phyloP scores from a whole-genome alignment of 1,284 basidiomycete species.

The Sphaerobolus stellatus region DNA sequence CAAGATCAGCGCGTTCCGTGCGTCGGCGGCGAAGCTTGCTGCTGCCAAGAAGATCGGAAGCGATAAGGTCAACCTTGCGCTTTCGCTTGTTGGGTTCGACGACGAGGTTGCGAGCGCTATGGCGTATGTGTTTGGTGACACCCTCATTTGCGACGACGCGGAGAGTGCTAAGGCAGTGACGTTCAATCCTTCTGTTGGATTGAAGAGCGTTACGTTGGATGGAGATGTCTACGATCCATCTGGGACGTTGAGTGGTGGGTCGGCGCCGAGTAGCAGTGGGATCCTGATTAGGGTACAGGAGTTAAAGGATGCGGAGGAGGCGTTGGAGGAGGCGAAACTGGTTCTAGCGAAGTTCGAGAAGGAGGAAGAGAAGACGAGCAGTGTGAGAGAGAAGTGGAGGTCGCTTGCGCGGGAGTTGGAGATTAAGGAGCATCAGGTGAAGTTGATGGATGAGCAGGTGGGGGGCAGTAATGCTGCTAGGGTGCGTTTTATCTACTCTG shows the following conservation, averaged over 20 bases:
- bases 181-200: conserved; percentile 65
- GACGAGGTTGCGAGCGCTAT: conserved; percentile 87
- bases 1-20: conserved; percentile 78
- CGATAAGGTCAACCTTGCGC: conserved; percentile 76
- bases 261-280: conserved; percentile 76
- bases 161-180: conserved; percentile 88
- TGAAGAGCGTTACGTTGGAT: conserved; percentile 88
- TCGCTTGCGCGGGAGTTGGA: conserved; percentile 72
- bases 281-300: conserved; percentile 87
- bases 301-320: conserved; percentile 58
- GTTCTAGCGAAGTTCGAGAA: conserved; percentile 57
- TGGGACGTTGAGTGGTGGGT: conserved; percentile 91
- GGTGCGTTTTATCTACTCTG: conserved; percentile 44
- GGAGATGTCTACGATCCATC: conserved; percentile 98
- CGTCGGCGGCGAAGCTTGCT: conserved; percentile 73
- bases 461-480: conserved; percentile 86
- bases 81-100: conserved; percentile 86
- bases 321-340: conserved; percentile 54
- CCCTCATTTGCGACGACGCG: conserved; percentile 89
- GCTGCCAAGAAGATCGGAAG: conserved; percentile 76
- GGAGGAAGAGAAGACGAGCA: conserved; percentile 55
- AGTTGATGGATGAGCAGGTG: conserved; percentile 82
- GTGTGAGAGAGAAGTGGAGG: conserved; percentile 69
- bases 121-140: conserved; percentile 92
- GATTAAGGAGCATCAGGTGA: conserved; percentile 86